Conservation (phyloP, 306 rosid genomes). For the Echinosophora koreensis region DNA sequence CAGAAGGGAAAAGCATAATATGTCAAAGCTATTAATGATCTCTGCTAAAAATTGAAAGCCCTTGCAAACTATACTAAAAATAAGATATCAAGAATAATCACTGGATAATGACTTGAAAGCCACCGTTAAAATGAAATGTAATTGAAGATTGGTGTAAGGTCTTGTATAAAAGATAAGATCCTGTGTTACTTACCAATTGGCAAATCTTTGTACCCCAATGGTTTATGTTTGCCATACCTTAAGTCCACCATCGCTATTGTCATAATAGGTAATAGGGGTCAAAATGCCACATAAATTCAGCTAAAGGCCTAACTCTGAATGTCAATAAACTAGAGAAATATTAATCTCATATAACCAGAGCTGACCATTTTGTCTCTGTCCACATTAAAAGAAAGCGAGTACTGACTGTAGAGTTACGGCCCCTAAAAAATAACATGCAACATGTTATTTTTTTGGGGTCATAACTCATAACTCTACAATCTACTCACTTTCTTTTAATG, state of each 20-base stretch:
- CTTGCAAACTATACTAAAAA: constrained; percentile 15
- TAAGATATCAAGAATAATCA: neutral
- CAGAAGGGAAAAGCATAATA: neutral
- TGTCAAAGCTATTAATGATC: neutral
- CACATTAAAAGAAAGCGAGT: constrained; percentile 69
- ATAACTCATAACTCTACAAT: constrained; percentile 72
- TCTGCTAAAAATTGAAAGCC: constrained; percentile 6
- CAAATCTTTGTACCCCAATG: constrained; percentile 47
- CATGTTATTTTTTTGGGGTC: constrained; percentile 52
- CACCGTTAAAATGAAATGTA: constrained; percentile 3
- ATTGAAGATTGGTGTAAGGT: no score
- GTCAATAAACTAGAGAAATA: neutral
- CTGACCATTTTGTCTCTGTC: constrained; percentile 76
- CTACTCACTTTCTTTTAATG: constrained; percentile 71
- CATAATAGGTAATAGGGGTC: neutral
- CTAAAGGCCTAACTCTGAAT: constrained; percentile 24
- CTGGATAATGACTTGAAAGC: constrained; percentile 17
- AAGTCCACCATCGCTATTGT: constrained; percentile 70
- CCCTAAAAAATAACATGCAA: constrained; percentile 41
- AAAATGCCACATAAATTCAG: neutral
- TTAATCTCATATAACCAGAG: constrained; percentile 56
- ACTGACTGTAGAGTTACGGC: constrained; percentile 74
- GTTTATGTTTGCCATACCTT: constrained; percentile 71
- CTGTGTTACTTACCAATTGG: constrained; percentile 63
- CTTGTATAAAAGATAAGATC: neutral